These are phyloP conservation scores for Elsinoe fawcettii DNA, from an alignment of 2,329 filamentous ascomycete genomes.

Conservation along the genomic window DNA sequence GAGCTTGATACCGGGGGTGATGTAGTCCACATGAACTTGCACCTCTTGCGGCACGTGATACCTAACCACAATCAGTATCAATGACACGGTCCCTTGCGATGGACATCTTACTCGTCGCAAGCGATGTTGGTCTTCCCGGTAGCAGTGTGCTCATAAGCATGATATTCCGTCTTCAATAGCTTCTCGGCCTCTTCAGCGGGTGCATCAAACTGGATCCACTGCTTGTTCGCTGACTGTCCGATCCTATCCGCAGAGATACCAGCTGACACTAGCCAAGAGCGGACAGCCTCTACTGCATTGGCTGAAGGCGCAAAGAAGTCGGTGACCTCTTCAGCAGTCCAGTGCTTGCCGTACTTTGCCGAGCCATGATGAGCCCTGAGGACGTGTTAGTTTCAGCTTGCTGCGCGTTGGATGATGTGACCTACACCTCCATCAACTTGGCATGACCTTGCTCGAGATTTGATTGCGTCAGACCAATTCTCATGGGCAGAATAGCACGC, in stretches of 20 bases:
- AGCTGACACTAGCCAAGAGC: slow-evolving; percentile 22
- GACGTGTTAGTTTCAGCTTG: background rate
- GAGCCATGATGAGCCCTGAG: slow-evolving; percentile 26
- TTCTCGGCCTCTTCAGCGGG: slow-evolving; percentile 24
- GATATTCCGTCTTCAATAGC: slow-evolving; percentile 24
- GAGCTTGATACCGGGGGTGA: slow-evolving; percentile 26
- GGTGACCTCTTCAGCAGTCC: slow-evolving; percentile 24
- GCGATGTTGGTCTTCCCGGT: slow-evolving; percentile 20
- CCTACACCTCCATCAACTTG: slow-evolving; percentile 27
- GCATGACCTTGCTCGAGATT: slow-evolving; percentile 37
- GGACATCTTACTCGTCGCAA: slow-evolving; percentile 18
- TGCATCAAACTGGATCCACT: slow-evolving; percentile 29
- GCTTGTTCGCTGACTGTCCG: slow-evolving; percentile 29
- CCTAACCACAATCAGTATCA: background rate
- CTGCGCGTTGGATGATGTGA: background rate
- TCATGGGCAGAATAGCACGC: slow-evolving; percentile 35
- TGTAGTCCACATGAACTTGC: slow-evolving; percentile 24
- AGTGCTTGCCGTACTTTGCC: slow-evolving; percentile 30
- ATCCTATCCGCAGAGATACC: slow-evolving; percentile 21
- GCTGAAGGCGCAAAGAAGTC: slow-evolving; percentile 24
- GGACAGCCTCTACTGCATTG: slow-evolving; percentile 22
- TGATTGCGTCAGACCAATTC: slow-evolving; percentile 40
- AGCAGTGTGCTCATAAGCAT: slow-evolving; percentile 23
- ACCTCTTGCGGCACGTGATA: slow-evolving; percentile 24
- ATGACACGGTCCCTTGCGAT: background rate